Evolutionary conservation across 2,329 filamentous ascomycete genomes (phyloP), one percentile per base, ranked within the genome.

Genomic region (Sporothrix phasma): DNA sequence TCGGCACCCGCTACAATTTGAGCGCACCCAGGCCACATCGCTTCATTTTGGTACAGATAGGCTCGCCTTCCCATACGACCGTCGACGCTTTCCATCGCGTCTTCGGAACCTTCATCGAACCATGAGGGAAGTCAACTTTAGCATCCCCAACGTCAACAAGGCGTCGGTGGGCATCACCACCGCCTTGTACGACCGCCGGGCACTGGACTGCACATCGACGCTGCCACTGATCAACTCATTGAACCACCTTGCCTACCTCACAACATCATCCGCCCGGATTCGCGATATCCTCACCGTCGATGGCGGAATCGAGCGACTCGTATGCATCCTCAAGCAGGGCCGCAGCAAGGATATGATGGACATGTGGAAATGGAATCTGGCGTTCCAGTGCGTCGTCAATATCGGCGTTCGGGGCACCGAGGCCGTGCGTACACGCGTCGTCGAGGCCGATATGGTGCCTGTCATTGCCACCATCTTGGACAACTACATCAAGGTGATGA

Each of bases 361-460:
- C 75, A 96, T 96, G 90, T 99, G 94, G 94, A 97, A 97, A 78
- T 99, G 94, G 94, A 99, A 97, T 73, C 83, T 99, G 67, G 94
- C 94, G 62, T 99, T 99, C 76, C 94, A 97, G 77, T 99, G 94
- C 75, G 92, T 97, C 68, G 94, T 99, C 74, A 99, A 99, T 76
- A 97, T 99, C 73, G 94, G 94, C 64, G 93, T 99, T 66, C 86
- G 94, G 70, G 94, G 94, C 66, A 97, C 94, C 13, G 94, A 99
- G 78, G 87, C 85, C 69, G 94, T 99, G 66, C 86, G 94, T 70
- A 97, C 94, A 65, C 84, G 94, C 69, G 93, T 99, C 2, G 94
- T 99, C 61, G 94, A 99, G 78, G 94, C 94, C 67, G 94, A 99
- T 76, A 97, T 99, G 90, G 94, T 99, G 3, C 94, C 94, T 2